phyloP scores from a whole-genome alignment of 805 yeast species.

The Sungouiozyma ichnusensis region DNA sequence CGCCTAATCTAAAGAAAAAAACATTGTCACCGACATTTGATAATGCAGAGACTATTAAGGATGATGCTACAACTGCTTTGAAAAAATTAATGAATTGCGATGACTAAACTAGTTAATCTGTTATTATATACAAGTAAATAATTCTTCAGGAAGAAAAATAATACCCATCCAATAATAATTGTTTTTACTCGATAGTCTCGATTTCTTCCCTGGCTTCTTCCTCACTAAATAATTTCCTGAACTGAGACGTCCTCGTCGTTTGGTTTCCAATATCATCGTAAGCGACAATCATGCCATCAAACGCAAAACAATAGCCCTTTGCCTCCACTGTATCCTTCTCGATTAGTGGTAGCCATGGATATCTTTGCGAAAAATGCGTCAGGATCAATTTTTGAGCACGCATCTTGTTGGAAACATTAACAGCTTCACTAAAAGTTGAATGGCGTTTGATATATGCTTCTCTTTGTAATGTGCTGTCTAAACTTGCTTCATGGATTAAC shows the following conservation, averaged over 20 bases:
- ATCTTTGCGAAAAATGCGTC: conserved; percentile 91
- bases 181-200: not conserved
- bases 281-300: conserved; percentile 52
- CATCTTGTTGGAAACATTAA: conserved; percentile 62
- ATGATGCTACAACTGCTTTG: conserved; percentile 25
- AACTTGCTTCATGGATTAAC: conserved; percentile 86
- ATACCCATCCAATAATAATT: not conserved
- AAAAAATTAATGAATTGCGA: conserved; percentile 19
- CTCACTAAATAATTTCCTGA: conserved; percentile 25
- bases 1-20: conserved; percentile 6
- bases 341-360: conserved; percentile 45
- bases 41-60: conserved; percentile 9
- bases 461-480: conserved; percentile 63
- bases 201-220: conserved; percentile 20
- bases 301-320: conserved; percentile 41
- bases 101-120: not conserved
- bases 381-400: conserved; percentile 56
- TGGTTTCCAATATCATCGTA: conserved; percentile 36
- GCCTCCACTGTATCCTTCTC: conserved; percentile 23
- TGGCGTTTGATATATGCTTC: conserved; percentile 81
- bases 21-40: conserved; percentile 3
- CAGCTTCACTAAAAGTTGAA: conserved; percentile 82
- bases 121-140: not conserved
- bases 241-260: conserved; percentile 15
- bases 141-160: not conserved